These are phyloP conservation scores for Ramalina peruviana DNA, from an alignment of 495 filamentous ascomycete genomes.

Conservation along the genomic window DNA sequence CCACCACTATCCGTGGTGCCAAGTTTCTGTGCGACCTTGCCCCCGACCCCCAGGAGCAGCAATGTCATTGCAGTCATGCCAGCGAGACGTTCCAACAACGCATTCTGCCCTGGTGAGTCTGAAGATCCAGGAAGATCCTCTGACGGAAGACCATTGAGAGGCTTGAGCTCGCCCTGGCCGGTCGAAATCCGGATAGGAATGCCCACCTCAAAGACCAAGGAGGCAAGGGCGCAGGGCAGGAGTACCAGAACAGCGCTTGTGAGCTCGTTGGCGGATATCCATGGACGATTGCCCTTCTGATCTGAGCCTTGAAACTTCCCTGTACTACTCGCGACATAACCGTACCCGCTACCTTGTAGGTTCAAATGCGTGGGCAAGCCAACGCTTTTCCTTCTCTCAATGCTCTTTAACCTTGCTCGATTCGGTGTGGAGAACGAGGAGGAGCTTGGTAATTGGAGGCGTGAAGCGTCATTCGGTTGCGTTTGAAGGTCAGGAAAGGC, in stretches of 20 bases:
- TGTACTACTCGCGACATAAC: slow-evolving; percentile 2
- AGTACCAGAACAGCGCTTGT: slow-evolving; percentile 23
- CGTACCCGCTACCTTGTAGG: slow-evolving; percentile 12
- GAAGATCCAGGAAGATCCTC: neutral
- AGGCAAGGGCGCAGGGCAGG: slow-evolving; percentile 6
- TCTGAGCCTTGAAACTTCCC: slow-evolving; percentile 3
- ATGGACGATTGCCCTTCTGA: slow-evolving; percentile 6
- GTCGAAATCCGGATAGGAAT: neutral
- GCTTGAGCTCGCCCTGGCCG: neutral
- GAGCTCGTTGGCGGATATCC: slow-evolving; percentile 18
- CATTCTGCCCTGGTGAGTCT: neutral
- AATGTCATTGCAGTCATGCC: slow-evolving; percentile 27
- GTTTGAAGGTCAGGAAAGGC: neutral
- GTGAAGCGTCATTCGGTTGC: neutral
- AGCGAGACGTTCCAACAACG: slow-evolving; percentile 17
- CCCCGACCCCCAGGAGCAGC: slow-evolving; percentile 24
- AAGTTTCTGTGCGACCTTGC: slow-evolving; percentile 11
- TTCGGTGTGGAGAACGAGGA: slow-evolving; percentile 10
- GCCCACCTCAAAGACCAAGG: neutral
- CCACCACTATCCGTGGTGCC: neutral
- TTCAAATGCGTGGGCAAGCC: slow-evolving; percentile 16
- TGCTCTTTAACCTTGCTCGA: slow-evolving; percentile 12
- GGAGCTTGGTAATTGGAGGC: slow-evolving; percentile 4
- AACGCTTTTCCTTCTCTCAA: slow-evolving; percentile 15
- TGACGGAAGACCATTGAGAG: too few species aligned